Evolutionary conservation across 2,329 filamentous ascomycete genomes (phyloP).

Genomic region (Coniochaeta sp.): DNA sequence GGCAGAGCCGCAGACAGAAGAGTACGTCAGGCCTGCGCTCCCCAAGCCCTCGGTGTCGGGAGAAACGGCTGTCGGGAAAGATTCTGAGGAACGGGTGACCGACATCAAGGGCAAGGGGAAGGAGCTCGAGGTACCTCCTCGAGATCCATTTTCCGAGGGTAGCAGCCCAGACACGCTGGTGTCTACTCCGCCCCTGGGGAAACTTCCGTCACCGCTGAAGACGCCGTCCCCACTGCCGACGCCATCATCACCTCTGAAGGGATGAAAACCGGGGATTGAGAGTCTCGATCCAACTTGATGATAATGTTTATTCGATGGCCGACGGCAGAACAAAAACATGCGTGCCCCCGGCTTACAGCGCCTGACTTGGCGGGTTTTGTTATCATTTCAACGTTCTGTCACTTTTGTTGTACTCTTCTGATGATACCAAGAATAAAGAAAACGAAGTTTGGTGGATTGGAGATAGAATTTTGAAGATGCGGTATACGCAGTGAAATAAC

Average conservation of each 20-base stretch:
- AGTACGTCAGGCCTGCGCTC: background rate
- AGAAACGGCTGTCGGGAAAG: background rate
- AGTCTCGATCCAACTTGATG: background rate
- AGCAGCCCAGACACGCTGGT: slow-evolving; percentile 18
- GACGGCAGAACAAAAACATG: background rate
- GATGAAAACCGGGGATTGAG: background rate
- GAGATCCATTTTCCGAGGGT: slow-evolving; percentile 8
- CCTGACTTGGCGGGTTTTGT: background rate
- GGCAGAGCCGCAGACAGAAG: background rate
- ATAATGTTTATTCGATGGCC: slow-evolving; percentile 1
- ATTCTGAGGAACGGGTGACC: background rate
- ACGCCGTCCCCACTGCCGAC: background rate
- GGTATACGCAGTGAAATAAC: background rate
- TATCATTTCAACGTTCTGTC: background rate
- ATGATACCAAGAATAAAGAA: background rate
- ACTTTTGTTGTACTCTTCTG: background rate
- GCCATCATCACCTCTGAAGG: background rate
- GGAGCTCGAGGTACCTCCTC: slow-evolving; percentile 3
- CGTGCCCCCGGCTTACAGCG: background rate
- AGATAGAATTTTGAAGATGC: background rate
- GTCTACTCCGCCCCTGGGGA: slow-evolving; percentile 12
- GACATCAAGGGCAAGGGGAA: slow-evolving; percentile 6
- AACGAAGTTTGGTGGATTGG: background rate
- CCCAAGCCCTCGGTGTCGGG: background rate
- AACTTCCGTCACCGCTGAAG: slow-evolving; percentile 2